Evolutionary conservation across 78 protist genomes (phyloP).

Genomic region (Dictyostelium intermedium): DNA sequence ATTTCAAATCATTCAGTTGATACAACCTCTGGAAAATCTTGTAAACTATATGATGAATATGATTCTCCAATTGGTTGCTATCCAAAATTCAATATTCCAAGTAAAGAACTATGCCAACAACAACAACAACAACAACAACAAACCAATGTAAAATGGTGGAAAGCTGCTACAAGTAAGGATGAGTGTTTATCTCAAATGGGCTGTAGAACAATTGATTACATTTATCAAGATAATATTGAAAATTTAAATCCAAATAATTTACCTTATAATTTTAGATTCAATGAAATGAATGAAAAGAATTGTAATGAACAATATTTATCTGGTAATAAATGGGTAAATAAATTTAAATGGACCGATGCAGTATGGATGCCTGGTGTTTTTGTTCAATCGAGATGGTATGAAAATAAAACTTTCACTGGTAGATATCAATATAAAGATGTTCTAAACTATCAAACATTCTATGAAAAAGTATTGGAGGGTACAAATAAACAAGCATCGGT

Average conservation of each 20-base stretch:
- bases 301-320: not conserved
- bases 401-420: not conserved
- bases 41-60: not conserved
- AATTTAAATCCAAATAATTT: not conserved
- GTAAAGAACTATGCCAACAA: not conserved
- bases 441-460: not conserved
- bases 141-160: conserved; percentile 19
- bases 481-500: not conserved
- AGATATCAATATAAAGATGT: not conserved
- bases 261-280: conserved; percentile 17
- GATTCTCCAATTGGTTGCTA: conserved; percentile 50
- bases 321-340: not conserved
- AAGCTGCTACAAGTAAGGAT: not conserved
- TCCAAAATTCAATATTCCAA: not conserved
- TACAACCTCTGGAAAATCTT: not conserved
- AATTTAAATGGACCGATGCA: not conserved
- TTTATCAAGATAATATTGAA: not conserved
- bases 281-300: conserved; percentile 4
- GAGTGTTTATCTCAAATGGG: conserved; percentile 17
- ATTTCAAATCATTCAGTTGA: conserved; percentile 3
- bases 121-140: not conserved
- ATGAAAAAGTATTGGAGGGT: not conserved
- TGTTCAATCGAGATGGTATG: not conserved
- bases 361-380: not conserved
- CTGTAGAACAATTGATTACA: not conserved